phyloP scores from a whole-genome alignment of 2,329 filamentous ascomycete species.

The Cladosporium sp. region DNA sequence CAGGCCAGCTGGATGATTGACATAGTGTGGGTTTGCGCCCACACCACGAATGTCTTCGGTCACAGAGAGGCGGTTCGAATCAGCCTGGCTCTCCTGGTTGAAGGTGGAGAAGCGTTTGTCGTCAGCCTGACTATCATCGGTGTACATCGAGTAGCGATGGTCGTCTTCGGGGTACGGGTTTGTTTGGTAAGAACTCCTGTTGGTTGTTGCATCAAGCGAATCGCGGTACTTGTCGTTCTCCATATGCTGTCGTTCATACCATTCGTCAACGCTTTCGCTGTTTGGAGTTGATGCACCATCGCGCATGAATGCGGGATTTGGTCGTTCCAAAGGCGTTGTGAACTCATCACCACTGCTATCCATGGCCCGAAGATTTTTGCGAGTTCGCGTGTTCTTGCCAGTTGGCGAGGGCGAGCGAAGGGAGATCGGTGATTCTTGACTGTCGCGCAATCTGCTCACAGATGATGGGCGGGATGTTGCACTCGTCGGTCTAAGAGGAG shows the following conservation, averaged over 20 bases:
- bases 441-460: conserved; percentile 55
- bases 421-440: conserved; percentile 58
- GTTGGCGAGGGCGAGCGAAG: conserved; percentile 63
- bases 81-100: conserved; percentile 55
- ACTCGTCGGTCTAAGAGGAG: conserved; percentile 37
- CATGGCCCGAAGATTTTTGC: conserved; percentile 51
- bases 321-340: conserved; percentile 36
- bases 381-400: conserved; percentile 57
- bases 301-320: conserved; percentile 52
- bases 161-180: conserved; percentile 57
- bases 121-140: conserved; percentile 53
- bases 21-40: conserved; percentile 73
- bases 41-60: conserved; percentile 68
- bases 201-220: conserved; percentile 39
- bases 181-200: conserved; percentile 46
- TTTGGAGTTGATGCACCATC: conserved; percentile 38
- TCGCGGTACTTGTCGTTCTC: conserved; percentile 61
- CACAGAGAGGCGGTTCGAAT: conserved; percentile 33
- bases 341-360: conserved; percentile 53
- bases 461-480: conserved; percentile 58
- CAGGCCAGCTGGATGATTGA: conserved; percentile 71
- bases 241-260: conserved; percentile 57
- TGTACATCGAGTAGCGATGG: conserved; percentile 52
- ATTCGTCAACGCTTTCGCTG: conserved; percentile 48
- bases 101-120: conserved; percentile 40